phyloP scores from a whole-genome alignment of 1,284 basidiomycete species.

The Porogramme epimiltina region DNA sequence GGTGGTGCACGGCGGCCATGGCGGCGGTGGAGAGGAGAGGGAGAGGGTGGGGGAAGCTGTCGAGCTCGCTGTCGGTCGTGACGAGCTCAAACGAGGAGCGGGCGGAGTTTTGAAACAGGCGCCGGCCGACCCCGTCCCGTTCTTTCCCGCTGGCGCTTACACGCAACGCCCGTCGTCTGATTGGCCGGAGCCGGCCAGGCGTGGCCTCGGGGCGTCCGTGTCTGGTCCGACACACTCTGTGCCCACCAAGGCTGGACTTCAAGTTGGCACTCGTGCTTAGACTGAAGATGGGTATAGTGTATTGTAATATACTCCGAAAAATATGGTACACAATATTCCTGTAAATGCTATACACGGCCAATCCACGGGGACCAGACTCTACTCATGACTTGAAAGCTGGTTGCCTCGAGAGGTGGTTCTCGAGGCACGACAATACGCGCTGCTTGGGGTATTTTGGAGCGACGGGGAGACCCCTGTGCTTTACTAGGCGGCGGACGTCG shows the following conservation, averaged over 20 bases:
- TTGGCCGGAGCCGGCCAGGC: constrained; percentile 15
- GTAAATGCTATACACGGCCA: no score
- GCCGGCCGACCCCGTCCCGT: constrained; percentile 18
- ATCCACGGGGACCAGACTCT: no score
- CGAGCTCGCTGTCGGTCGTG: constrained; percentile 28
- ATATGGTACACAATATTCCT: neutral
- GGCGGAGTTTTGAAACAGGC: constrained; percentile 27
- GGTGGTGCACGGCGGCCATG: constrained; percentile 71
- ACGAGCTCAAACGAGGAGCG: constrained; percentile 23
- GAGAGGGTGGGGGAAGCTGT: neutral
- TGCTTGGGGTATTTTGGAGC: constrained; percentile 57
- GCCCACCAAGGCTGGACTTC: no score
- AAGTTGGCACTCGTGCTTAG: no score
- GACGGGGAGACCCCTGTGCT: constrained; percentile 50
- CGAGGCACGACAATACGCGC: constrained; percentile 58
- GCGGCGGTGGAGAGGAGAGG: constrained; percentile 15
- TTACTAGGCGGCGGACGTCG: constrained; percentile 52
- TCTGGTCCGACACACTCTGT: neutral
- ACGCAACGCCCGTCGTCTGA: constrained; percentile 7
- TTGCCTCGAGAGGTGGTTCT: constrained; percentile 40
- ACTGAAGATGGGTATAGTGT: neutral
- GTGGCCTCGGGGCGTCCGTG: neutral
- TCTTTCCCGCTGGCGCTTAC: constrained; percentile 24
- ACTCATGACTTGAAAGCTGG: neutral
- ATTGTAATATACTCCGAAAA: neutral